These are phyloP conservation scores for Aspergillus thermomutatus DNA, from an alignment of 2,329 filamentous ascomycete species.

Conservation along the genomic window DNA sequence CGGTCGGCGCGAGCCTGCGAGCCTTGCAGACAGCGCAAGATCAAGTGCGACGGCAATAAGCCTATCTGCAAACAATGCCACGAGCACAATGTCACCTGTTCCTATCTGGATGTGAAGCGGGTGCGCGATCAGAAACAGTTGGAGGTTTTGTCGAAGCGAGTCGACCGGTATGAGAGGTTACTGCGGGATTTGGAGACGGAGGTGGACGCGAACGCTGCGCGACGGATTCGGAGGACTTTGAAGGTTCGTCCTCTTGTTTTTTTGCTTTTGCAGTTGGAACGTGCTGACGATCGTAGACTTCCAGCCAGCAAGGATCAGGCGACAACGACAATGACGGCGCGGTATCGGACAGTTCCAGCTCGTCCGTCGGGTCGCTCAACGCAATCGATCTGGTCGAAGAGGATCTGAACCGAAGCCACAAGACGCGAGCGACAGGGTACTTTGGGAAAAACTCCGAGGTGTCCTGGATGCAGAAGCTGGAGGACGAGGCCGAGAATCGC, in stretches of 20 bases:
- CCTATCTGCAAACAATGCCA: conserved; percentile 28
- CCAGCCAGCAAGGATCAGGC: too few species aligned
- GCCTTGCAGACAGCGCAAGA: conserved; percentile 33
- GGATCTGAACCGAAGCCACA: conserved; percentile 38
- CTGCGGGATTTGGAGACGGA: conserved; percentile 24
- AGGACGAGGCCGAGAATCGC: conserved; percentile 25
- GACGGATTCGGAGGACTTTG: conserved; percentile 23
- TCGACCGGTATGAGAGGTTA: conserved; percentile 27
- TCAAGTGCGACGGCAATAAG: conserved; percentile 32
- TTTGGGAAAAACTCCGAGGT: conserved; percentile 45
- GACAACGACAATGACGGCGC: conserved; percentile 21
- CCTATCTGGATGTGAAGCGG: conserved; percentile 34
- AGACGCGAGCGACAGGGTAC: conserved; percentile 36
- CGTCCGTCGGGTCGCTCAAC: conserved; percentile 37
- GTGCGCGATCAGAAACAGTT: conserved; percentile 35
- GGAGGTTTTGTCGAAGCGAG: conserved; percentile 18
- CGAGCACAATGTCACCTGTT: conserved; percentile 22
- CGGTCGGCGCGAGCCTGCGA: conserved; percentile 35
- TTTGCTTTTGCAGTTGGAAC: neutral
- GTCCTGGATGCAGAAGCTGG: conserved; percentile 41
- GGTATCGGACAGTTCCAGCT: conserved; percentile 6
- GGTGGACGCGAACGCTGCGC: conserved; percentile 17
- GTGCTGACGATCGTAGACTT: too few species aligned
- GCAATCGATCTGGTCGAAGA: conserved; percentile 41
- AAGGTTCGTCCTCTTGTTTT: conserved; percentile 18